A percentile compares a stretch with the other conserved stretches of the same genome.
These are phyloP conservation scores for Hypoxylon sp. DNA, from an alignment of 2,329 filamentous ascomycete genomes.

Conservation along the genomic window DNA sequence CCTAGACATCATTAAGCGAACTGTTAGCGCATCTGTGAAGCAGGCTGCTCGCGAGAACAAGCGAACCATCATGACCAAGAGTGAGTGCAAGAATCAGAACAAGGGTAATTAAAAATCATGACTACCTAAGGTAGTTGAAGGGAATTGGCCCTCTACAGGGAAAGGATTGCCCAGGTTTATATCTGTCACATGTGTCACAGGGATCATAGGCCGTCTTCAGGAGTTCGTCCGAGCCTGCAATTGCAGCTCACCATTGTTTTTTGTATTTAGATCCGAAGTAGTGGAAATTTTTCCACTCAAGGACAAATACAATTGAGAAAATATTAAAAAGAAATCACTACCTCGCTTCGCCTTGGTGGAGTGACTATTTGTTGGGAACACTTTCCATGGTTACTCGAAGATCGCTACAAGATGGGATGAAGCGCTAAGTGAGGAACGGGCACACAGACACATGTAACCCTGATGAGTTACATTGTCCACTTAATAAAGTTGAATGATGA, in stretches of 20 bases:
- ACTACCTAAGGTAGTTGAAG: not conserved
- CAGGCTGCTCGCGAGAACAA: conserved; percentile 44
- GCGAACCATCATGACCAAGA: conserved; percentile 45
- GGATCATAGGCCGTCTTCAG: conserved; percentile 9
- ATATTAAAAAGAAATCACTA: not conserved
- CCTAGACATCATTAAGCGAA: conserved; percentile 50
- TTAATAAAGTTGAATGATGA: conserved; percentile 1
- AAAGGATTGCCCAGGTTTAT: not conserved
- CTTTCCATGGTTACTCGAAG: not conserved
- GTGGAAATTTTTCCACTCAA: not conserved
- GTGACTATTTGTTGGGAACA: not conserved
- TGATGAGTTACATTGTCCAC: conserved; percentile 25
- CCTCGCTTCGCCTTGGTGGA: not conserved
- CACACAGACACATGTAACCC: conserved; percentile 4
- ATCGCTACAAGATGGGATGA: conserved; percentile 10
- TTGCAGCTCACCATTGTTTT: conserved; percentile 7
- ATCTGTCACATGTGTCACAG: not conserved
- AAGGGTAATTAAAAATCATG: conserved; percentile 19
- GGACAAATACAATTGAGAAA: conserved; percentile 6
- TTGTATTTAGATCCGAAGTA: conserved; percentile 6
- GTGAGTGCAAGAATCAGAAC: conserved; percentile 37
- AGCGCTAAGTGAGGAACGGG: not conserved
- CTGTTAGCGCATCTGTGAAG: conserved; percentile 47
- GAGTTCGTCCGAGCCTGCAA: conserved; percentile 14
- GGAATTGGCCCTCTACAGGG: not conserved